Evolutionary conservation across 1,284 basidiomycete genomes (phyloP).

Genomic region (Apiotrichum laibachii): DNA sequence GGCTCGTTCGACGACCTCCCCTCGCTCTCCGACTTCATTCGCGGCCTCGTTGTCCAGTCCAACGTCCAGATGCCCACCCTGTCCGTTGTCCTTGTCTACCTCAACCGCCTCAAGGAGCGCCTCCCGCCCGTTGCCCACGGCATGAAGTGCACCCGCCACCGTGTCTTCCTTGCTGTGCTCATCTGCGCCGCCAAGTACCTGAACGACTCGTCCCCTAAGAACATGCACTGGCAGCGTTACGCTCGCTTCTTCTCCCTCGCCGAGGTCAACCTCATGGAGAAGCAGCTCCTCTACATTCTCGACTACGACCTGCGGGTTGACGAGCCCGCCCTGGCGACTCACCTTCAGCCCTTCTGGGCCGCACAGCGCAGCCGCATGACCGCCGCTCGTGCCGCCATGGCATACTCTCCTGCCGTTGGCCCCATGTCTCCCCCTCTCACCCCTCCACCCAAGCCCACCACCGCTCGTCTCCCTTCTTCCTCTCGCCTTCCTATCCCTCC

Average conservation of each 20-base stretch:
- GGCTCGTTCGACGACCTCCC: conserved; percentile 54
- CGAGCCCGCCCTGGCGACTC: conserved; percentile 53
- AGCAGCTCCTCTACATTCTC: conserved; percentile 81
- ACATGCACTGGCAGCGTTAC: conserved; percentile 83
- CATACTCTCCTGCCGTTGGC: not conserved
- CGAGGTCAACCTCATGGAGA: conserved; percentile 91
- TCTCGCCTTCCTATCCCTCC: conserved; percentile 15
- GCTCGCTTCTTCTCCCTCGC: conserved; percentile 64
- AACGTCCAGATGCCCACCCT: conserved; percentile 91
- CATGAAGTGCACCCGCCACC: conserved; percentile 81
- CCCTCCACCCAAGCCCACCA: conserved; percentile 12
- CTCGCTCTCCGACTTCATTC: conserved; percentile 80
- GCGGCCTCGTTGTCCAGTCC: conserved; percentile 73
- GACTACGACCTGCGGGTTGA: conserved; percentile 85
- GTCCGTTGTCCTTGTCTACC: conserved; percentile 89
- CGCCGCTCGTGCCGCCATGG: conserved; percentile 12
- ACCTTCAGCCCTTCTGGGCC: conserved; percentile 22
- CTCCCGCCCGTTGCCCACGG: conserved; percentile 69
- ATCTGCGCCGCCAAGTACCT: conserved; percentile 97
- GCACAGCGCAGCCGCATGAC: conserved; percentile 15
- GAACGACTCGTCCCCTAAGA: conserved; percentile 94
- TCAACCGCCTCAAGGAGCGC: conserved; percentile 78
- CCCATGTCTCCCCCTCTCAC: conserved; percentile 18
- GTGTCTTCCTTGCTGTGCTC: conserved; percentile 90
- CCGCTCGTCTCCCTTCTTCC: conserved; percentile 13